A percentile compares a stretch with the other conserved stretches of the same genome.
These are phyloP conservation scores for Alternaria viburni DNA, from an alignment of 2,329 filamentous ascomycete species.

Conservation along the genomic window DNA sequence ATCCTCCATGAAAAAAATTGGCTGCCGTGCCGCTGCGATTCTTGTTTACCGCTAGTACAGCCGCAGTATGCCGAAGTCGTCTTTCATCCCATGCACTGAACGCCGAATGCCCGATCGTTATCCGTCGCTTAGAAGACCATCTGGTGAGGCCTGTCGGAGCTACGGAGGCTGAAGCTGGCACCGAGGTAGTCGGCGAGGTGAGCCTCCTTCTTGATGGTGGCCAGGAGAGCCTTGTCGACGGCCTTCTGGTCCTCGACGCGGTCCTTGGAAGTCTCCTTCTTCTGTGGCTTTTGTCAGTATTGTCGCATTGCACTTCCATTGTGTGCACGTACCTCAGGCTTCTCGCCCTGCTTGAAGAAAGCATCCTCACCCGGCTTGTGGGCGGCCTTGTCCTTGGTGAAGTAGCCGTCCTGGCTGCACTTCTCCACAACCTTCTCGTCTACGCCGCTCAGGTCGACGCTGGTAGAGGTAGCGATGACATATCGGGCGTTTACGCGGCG, in stretches of 20 bases:
- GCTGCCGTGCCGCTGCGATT: constrained; percentile 43
- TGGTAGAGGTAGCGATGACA: constrained; percentile 88
- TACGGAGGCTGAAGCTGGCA: constrained; percentile 97
- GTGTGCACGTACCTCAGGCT: constrained; percentile 78
- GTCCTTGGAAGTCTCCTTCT: constrained; percentile 93
- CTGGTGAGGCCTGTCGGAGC: constrained; percentile 99
- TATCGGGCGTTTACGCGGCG: constrained; percentile 91
- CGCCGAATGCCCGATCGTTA: constrained; percentile 46
- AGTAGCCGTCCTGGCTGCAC: constrained; percentile 84
- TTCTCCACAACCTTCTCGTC: constrained; percentile 77
- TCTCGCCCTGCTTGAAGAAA: constrained; percentile 99
- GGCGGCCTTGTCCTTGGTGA: constrained; percentile 91
- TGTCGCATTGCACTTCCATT: background rate
- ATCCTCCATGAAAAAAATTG: constrained; percentile 49
- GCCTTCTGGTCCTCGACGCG: constrained; percentile 98
- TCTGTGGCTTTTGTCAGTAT: constrained; percentile 61
- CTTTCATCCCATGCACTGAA: constrained; percentile 51
- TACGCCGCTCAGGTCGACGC: constrained; percentile 82
- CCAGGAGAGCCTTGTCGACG: constrained; percentile 93
- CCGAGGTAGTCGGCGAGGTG: constrained; percentile 92
- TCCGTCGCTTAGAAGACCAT: constrained; percentile 85
- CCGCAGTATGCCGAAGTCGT: constrained; percentile 49
- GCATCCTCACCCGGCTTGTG: constrained; percentile 97
- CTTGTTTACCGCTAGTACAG: constrained; percentile 48
- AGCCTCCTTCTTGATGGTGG: constrained; percentile 98